Conservation (phyloP, 306 rosid genomes). For the Fragaria vesca region DNA sequence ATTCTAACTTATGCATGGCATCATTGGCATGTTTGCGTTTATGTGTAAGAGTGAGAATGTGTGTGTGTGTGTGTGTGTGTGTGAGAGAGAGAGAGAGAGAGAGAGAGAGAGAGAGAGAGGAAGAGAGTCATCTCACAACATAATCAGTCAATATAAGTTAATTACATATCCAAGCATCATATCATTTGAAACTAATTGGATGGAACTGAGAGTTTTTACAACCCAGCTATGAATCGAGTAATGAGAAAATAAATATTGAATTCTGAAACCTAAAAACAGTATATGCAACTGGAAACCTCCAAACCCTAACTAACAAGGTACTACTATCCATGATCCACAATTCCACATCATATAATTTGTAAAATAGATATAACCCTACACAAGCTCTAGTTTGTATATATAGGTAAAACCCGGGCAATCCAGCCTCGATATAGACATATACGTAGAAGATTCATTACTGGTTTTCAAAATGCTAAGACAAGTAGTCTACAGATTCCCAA, state of each 20-base stretch:
- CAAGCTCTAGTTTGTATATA: background rate
- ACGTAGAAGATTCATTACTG: background rate
- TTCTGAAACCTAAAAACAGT: background rate
- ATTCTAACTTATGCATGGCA: conserved; percentile 6
- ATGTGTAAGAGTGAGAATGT: background rate
- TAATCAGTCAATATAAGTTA: background rate
- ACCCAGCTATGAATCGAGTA: background rate
- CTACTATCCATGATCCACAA: background rate
- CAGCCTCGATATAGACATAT: background rate
- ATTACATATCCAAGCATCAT: background rate
- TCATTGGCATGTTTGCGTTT: background rate
- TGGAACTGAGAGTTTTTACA: background rate
- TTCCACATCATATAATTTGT: background rate
- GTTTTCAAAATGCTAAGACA: background rate
- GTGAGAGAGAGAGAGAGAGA: background rate
- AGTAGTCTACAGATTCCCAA: background rate
- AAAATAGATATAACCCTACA: background rate
- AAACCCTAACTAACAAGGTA: background rate
- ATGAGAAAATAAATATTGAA: background rate
- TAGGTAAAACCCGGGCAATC: background rate
- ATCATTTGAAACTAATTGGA: background rate
- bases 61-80: background rate
- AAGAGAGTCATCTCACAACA: background rate
- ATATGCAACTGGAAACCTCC: background rate
- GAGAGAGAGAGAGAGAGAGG: background rate